phyloP scores from a whole-genome alignment of 1,139 yeast genomes.

The Candida dubliniensis region DNA sequence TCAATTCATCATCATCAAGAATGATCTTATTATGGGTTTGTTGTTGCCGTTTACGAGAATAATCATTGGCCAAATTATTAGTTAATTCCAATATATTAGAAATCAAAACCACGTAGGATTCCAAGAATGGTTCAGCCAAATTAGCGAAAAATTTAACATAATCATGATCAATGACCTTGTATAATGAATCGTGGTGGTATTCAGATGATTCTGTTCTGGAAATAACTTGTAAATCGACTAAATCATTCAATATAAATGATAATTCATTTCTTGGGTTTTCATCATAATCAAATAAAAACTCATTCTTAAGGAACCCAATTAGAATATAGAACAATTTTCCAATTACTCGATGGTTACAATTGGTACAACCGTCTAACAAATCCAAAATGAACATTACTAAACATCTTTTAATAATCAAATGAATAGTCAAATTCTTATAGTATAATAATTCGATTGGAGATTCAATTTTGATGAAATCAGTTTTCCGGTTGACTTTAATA shows the following conservation, averaged over 20 bases:
- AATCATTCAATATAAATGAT: constrained; percentile 30
- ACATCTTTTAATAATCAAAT: constrained; percentile 40
- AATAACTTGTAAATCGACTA: constrained; percentile 19
- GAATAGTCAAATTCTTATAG: constrained; percentile 46
- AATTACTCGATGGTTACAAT: constrained; percentile 21
- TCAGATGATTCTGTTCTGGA: constrained; percentile 18
- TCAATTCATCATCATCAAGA: constrained; percentile 17
- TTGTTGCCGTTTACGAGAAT: constrained; percentile 12
- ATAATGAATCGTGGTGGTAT: constrained; percentile 16
- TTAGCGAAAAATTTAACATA: constrained; percentile 25
- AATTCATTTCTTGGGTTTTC: constrained; percentile 32
- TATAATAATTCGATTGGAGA: constrained; percentile 45
- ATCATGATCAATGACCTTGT: constrained; percentile 24
- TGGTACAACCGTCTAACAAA: constrained; percentile 14
- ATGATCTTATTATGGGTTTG: constrained; percentile 10
- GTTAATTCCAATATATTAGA: constrained; percentile 22
- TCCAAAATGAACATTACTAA: constrained; percentile 34
- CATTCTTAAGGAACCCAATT: constrained; percentile 43
- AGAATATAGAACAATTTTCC: constrained; percentile 34
- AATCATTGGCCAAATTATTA: constrained; percentile 14
- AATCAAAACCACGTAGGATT: constrained; percentile 38
- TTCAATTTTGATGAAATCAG: constrained; percentile 28
- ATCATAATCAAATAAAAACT: constrained; percentile 47
- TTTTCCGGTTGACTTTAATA: constrained; percentile 31
- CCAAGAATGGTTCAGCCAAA: constrained; percentile 42